phyloP scores from a whole-genome alignment of 2,329 filamentous ascomycete genomes.

The Sclerotinia nivalis region DNA sequence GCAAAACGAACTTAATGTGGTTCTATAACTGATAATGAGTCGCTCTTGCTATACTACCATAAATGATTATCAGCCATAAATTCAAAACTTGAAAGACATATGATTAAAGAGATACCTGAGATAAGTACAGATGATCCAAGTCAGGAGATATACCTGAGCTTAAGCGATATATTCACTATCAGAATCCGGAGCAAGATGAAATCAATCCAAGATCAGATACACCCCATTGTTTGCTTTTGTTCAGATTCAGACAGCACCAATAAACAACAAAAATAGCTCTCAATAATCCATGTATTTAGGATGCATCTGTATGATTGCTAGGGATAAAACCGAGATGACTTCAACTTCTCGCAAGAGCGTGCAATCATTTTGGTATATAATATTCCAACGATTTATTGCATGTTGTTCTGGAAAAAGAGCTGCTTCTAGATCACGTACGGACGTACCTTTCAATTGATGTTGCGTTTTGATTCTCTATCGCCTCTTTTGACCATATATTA shows the following conservation, averaged over 20 bases:
- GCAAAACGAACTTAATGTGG: background rate
- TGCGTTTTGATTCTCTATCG: background rate
- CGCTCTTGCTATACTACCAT: background rate
- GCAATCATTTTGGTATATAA: background rate
- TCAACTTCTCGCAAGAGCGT: background rate
- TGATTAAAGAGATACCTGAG: background rate
- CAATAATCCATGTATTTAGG: background rate
- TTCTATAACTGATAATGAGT: background rate
- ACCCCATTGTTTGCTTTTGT: background rate
- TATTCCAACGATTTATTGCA: background rate
- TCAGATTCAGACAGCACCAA: too few species aligned
- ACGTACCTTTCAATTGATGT: background rate
- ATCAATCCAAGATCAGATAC: background rate
- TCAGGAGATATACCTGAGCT: background rate
- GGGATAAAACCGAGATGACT: background rate
- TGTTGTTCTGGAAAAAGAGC: background rate
- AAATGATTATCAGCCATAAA: background rate
- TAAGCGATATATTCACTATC: background rate
- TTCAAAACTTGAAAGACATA: background rate
- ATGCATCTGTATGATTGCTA: background rate
- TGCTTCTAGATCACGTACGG: background rate
- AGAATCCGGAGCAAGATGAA: background rate
- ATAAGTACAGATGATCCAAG: background rate
- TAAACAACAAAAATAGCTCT: background rate
- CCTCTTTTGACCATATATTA: background rate